phyloP scores from a whole-genome alignment of 2,329 filamentous ascomycete genomes.

The Stachybotrys echinatus region DNA sequence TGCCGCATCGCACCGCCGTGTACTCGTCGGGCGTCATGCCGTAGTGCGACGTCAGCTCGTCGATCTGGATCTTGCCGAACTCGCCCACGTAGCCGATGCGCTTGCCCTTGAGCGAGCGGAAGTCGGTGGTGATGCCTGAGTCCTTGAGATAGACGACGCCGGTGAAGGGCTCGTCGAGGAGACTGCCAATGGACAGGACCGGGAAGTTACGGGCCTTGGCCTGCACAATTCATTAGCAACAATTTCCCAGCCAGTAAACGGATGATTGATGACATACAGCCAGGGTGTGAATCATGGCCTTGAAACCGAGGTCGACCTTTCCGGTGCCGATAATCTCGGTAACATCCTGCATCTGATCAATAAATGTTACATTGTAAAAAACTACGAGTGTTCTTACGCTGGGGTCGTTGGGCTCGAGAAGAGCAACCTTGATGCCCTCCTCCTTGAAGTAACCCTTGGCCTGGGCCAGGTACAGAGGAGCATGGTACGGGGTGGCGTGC shows the following conservation, averaged over 20 bases:
- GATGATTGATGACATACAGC: constrained; percentile 41
- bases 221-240: constrained; percentile 25
- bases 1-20: constrained; percentile 71
- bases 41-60: constrained; percentile 74
- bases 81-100: constrained; percentile 76
- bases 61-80: constrained; percentile 80
- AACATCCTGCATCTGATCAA: constrained; percentile 51
- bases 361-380: background rate
- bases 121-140: constrained; percentile 70
- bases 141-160: constrained; percentile 72
- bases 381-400: constrained; percentile 43
- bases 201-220: constrained; percentile 73
- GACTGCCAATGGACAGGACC: constrained; percentile 65
- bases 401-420: constrained; percentile 75
- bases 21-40: constrained; percentile 70
- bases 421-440: constrained; percentile 70
- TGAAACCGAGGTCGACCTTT: constrained; percentile 75
- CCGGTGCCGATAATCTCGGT: constrained; percentile 75
- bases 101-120: constrained; percentile 69
- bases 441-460: constrained; percentile 70
- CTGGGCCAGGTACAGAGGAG: constrained; percentile 71
- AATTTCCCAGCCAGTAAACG: background rate
- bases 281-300: constrained; percentile 79
- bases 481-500: constrained; percentile 79
- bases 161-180: constrained; percentile 76